phyloP scores from a whole-genome alignment of 768 basidiomycete species.

The Dentipellis fragilis region DNA sequence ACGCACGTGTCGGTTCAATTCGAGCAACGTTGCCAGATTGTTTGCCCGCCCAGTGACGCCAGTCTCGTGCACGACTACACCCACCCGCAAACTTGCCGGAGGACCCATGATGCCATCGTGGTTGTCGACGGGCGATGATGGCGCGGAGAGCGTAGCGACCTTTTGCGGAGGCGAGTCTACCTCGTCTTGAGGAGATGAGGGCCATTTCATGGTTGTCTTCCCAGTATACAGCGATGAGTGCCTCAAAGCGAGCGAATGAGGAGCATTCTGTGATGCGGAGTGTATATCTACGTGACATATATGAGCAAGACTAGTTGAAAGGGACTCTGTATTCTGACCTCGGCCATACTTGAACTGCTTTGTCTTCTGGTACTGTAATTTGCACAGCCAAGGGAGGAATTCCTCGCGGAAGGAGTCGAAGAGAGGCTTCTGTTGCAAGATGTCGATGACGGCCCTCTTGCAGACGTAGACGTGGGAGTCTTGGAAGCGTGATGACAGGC shows the following conservation, averaged over 20 bases:
- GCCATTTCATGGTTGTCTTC: conserved; percentile 1
- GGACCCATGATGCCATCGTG: conserved; percentile 23
- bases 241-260: conserved; percentile 41
- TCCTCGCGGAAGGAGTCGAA: conserved; percentile 84
- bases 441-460: conserved; percentile 60
- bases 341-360: conserved; percentile 50
- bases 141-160: conserved; percentile 27
- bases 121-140: conserved; percentile 34
- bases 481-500: conserved; percentile 54
- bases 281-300: conserved; percentile 31
- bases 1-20: conserved; percentile 70
- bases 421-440: conserved; percentile 54
- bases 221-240: conserved; percentile 45
- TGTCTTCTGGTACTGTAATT: conserved; percentile 63
- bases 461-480: conserved; percentile 94
- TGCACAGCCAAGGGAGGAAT: conserved; percentile 88
- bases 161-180: conserved; percentile 16
- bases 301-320: background rate
- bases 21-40: conserved; percentile 66
- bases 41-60: conserved; percentile 61
- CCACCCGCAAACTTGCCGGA: conserved; percentile 48
- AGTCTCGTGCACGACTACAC: conserved; percentile 48
- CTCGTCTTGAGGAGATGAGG: background rate
- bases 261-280: conserved; percentile 30
- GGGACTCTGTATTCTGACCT: conserved; percentile 26